Evolutionary conservation across 345 rosid species (phyloP).

Genomic region (Sapria himalayana): DNA sequence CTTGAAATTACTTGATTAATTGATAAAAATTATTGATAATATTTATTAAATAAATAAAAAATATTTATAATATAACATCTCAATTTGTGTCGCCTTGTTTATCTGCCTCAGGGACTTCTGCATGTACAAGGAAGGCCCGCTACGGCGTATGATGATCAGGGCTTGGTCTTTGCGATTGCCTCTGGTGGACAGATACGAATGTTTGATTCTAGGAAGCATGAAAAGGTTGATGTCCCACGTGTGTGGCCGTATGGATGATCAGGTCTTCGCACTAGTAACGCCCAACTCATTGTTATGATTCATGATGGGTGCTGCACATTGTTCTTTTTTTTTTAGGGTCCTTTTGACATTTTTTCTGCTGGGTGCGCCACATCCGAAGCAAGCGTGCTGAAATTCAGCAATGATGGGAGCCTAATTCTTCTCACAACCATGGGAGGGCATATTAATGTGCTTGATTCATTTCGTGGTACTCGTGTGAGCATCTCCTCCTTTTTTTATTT

Average conservation of each 20-base stretch:
- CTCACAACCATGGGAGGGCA: conserved; percentile 79
- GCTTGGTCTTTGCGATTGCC: conserved; percentile 72
- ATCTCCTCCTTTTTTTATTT: neutral
- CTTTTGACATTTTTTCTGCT: conserved; percentile 70
- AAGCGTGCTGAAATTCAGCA: conserved; percentile 73
- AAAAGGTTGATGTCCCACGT: conserved; percentile 36
- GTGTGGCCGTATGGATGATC: too few relatives aligned
- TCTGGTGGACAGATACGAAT: conserved; percentile 83
- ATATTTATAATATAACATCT: too few relatives aligned
- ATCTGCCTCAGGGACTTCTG: conserved; percentile 11
- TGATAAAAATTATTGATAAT: too few relatives aligned
- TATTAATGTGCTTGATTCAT: conserved; percentile 80
- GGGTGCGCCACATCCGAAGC: conserved; percentile 82
- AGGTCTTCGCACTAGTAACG: too few relatives aligned
- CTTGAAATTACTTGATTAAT: too few relatives aligned
- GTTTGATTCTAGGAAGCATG: conserved; percentile 87
- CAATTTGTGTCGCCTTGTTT: too few relatives aligned
- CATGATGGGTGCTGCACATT: too few relatives aligned
- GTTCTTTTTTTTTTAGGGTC: conserved; percentile 46
- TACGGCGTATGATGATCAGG: conserved; percentile 88
- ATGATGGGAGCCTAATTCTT: conserved; percentile 82
- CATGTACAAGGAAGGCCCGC: conserved; percentile 73
- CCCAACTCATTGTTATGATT: too few relatives aligned
- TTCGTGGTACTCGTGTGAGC: conserved; percentile 76
- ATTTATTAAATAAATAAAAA: too few relatives aligned